Evolutionary conservation across 768 basidiomycete species (phyloP).

Genomic region (Termitomyces sp.): DNA sequence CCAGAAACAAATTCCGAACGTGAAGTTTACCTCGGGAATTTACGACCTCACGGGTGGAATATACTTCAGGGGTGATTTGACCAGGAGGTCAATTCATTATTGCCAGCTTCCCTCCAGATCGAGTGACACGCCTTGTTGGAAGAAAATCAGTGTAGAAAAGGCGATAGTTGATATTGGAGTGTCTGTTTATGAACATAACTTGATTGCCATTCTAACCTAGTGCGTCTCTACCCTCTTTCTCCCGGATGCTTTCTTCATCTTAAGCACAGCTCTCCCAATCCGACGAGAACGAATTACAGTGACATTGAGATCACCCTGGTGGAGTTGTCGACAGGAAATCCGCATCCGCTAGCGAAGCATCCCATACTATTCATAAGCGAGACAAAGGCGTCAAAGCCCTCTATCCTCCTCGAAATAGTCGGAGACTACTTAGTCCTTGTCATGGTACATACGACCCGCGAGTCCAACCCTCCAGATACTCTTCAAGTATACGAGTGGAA

Average conservation of each 20-base stretch:
- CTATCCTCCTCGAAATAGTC: constrained; percentile 15
- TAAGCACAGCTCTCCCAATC: neutral
- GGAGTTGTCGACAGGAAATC: constrained; percentile 6
- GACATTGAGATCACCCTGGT: constrained; percentile 4
- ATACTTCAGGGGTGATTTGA: constrained; percentile 30
- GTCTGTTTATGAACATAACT: constrained; percentile 35
- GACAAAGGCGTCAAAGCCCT: constrained; percentile 3
- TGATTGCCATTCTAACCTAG: constrained; percentile 35
- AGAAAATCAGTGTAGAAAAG: constrained; percentile 18
- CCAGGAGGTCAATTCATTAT: constrained; percentile 23
- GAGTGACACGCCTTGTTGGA: constrained; percentile 23
- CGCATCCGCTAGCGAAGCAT: constrained; percentile 10
- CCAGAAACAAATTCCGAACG: constrained; percentile 18
- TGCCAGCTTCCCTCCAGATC: constrained; percentile 23
- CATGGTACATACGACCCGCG: neutral
- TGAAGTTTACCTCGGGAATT: constrained; percentile 26
- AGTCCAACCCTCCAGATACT: neutral
- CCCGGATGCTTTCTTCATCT: neutral
- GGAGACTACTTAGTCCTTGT: constrained; percentile 13
- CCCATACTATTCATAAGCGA: constrained; percentile 22
- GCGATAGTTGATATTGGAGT: constrained; percentile 37
- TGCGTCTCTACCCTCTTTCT: constrained; percentile 14
- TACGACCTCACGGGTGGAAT: constrained; percentile 36
- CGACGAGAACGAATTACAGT: neutral
- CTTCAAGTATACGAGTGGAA: constrained; percentile 16